A percentile compares a stretch with the other conserved stretches of the same genome.
Conservation (phyloP, 257 asterid genomes). For the Solanum bukasovii region DNA sequence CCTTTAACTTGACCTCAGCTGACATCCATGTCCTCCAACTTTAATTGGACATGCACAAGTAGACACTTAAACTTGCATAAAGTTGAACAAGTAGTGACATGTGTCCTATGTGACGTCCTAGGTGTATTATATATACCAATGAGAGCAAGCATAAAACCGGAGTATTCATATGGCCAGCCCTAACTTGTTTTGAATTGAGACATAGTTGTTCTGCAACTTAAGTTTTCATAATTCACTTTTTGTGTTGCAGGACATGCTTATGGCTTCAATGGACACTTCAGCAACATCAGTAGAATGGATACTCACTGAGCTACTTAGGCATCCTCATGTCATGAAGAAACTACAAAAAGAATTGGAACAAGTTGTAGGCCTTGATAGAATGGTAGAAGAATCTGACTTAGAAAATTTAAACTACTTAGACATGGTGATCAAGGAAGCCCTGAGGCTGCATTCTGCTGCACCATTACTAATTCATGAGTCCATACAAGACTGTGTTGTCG, state of each 20-base stretch:
- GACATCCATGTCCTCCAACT: too few relatives aligned
- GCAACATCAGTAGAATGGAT: constrained; percentile 12
- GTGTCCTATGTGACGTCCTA: not conserved
- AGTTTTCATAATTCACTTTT: too few relatives aligned
- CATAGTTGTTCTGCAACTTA: not conserved
- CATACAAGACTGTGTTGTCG: constrained; percentile 12
- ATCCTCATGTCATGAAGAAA: constrained; percentile 7
- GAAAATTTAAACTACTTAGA: constrained; percentile 2
- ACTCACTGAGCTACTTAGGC: constrained; percentile 9
- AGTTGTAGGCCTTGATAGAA: constrained; percentile 10
- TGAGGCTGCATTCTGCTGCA: constrained; percentile 18
- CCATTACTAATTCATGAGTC: constrained; percentile 12
- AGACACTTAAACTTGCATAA: too few relatives aligned
- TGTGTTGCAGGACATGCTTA: constrained; percentile 12
- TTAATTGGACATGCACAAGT: not conserved
- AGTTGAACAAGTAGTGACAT: not conserved
- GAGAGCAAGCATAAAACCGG: not conserved
- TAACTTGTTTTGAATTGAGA: not conserved
- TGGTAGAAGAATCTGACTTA: constrained; percentile 10
- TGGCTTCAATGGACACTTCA: constrained; percentile 18
- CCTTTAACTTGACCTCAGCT: too few relatives aligned
- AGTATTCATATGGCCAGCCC: not conserved
- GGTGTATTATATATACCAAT: not conserved
- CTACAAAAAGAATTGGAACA: constrained; percentile 12
- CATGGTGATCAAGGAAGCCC: constrained; percentile 14